Evolutionary conservation across 2,329 filamentous ascomycete species (phyloP).

Genomic region (Thelonectria olida): DNA sequence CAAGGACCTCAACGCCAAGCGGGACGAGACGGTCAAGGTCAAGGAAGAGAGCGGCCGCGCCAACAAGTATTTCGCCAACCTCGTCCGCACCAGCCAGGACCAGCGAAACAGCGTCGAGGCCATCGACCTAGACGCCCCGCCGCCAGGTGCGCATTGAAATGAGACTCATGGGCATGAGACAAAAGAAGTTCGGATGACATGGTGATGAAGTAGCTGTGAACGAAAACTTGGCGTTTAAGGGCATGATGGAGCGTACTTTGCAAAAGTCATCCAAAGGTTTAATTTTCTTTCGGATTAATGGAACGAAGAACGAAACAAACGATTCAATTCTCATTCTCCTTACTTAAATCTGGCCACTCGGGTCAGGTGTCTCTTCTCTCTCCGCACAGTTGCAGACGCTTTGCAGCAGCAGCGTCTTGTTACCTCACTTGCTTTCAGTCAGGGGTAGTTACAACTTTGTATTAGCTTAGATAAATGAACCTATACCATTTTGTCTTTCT

Average conservation of each 20-base stretch:
- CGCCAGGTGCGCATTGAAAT: slow-evolving; percentile 47
- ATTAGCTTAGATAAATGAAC: slow-evolving; percentile 22
- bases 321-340: slow-evolving; percentile 9
- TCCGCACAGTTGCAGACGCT: slow-evolving; percentile 19
- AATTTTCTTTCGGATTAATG: slow-evolving; percentile 15
- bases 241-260: slow-evolving; percentile 7
- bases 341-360: not conserved
- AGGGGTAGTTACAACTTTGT: slow-evolving; percentile 2
- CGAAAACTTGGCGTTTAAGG: slow-evolving; percentile 26
- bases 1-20: slow-evolving; percentile 80
- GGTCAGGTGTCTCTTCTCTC: slow-evolving; percentile 9
- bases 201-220: slow-evolving; percentile 13
- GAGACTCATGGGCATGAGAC: slow-evolving; percentile 18
- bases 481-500: slow-evolving; percentile 17
- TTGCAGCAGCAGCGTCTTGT: slow-evolving; percentile 10
- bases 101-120: slow-evolving; percentile 60
- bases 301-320: slow-evolving; percentile 17
- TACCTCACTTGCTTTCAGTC: slow-evolving; percentile 1
- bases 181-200: slow-evolving; percentile 13
- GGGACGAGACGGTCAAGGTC: slow-evolving; percentile 84
- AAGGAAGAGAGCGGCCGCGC: slow-evolving; percentile 87
- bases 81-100: slow-evolving; percentile 72
- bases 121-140: slow-evolving; percentile 65
- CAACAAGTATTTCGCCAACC: slow-evolving; percentile 87
- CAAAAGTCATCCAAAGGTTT: slow-evolving; percentile 12